Conservation (phyloP, 352 stramenopile genomes). For the Phytophthora melonis region DNA sequence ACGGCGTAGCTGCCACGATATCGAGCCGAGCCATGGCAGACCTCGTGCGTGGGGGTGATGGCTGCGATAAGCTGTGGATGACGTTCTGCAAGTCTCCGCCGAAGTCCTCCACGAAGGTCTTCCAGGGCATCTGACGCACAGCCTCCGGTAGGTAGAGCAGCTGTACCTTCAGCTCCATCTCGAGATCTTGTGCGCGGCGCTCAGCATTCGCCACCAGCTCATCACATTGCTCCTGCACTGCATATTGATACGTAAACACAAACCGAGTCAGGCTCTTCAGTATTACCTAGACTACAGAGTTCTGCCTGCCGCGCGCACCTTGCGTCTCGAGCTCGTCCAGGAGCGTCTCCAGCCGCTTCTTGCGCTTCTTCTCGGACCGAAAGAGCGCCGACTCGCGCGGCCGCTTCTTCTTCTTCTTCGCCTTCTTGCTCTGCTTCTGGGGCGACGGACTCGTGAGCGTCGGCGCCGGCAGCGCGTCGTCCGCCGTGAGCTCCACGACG, state of each 20-base stretch:
- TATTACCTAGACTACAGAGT: neutral
- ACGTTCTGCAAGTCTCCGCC: constrained; percentile 76
- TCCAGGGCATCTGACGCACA: constrained; percentile 82
- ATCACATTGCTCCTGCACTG: constrained; percentile 76
- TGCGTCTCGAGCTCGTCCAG: constrained; percentile 73
- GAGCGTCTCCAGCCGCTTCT: constrained; percentile 48
- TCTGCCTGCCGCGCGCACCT: constrained; percentile 36
- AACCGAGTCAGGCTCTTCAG: constrained; percentile 8
- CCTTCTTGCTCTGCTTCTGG: constrained; percentile 39
- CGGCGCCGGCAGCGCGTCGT: constrained; percentile 22
- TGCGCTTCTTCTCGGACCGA: constrained; percentile 52
- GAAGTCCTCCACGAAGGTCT: constrained; percentile 85
- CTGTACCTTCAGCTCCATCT: constrained; percentile 84
- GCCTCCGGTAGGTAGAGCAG: constrained; percentile 77
- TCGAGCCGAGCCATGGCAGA: constrained; percentile 34
- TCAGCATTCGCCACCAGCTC: constrained; percentile 62
- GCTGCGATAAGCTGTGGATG: constrained; percentile 69
- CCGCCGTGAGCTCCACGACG: constrained; percentile 49
- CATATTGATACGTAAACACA: neutral
- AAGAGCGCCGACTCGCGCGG: constrained; percentile 31
- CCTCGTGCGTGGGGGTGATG: constrained; percentile 17
- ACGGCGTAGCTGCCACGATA: constrained; percentile 55
- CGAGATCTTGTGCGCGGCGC: constrained; percentile 66
- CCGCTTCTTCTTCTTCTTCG: constrained; percentile 41
- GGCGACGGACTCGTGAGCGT: constrained; percentile 31